Base-by-base conservation (phyloP, 2,329 filamentous ascomycete species). In the Didymella arachidicola region DNA sequence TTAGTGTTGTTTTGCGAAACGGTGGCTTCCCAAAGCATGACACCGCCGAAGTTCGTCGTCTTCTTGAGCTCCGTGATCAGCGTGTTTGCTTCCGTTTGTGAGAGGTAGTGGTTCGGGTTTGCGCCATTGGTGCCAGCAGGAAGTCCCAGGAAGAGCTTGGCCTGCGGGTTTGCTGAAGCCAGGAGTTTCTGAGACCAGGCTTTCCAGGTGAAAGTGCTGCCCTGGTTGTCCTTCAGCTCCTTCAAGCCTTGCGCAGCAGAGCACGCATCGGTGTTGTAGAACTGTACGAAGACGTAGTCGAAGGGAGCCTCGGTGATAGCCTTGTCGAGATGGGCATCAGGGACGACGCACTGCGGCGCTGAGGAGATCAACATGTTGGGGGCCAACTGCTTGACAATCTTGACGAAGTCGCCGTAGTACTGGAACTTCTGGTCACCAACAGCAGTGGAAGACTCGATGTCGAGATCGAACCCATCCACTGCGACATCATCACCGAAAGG, bases 21-120 rank as follows among this genome's bases (percentile, higher is more conserved):
- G 1, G 81, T 83, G 5, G 83, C 82, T 51, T 86, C 84, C 83
- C 83, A 87, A 5, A 87, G 70, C 84, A 87, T 87, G 39, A 86
- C 77, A 74, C 86, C 86, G 39, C 84, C 85, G 62, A 87, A 87
- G 2, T 72, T 74, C 22, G 75, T 55, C 22, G 75, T 68, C 16
- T 30, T 42, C 42, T 62, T 45, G 62, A 71, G 70, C 34, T 68
- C 68, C 60, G 78, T 78, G 25, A 86, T 72, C 51, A 87, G 63
- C 2, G 68, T 65, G 52, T 79, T 71, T 2, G 80, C 83, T 58
- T 86, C 79, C 1, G 65, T 57, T 0, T 81, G 81, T 1, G 68
- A 71, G 16, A 87, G 70, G 66, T 86, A 87, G 65, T 78, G 79
- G 0, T 69, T 65, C 7, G 32, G 50, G 2, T 64, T 63, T 12